Percentiles rank a stretch among this genome's conserved stretches.
phyloP scores from a whole-genome alignment of 108 stramenopile genomes.

The Fragilaria crotonensis region DNA sequence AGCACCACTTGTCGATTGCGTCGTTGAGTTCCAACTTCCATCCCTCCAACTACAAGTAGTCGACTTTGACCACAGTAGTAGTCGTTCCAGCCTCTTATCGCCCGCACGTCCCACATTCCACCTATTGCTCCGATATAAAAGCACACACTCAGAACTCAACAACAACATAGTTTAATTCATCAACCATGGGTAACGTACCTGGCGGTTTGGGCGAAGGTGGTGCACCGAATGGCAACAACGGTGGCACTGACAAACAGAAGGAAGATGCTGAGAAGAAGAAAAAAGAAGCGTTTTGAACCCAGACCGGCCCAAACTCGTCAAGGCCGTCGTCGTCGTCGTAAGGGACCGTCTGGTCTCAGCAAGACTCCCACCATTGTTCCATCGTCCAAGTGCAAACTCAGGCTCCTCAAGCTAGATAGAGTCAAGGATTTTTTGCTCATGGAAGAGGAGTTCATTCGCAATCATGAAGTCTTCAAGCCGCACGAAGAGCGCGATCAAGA shows the following conservation, averaged over 20 bases:
- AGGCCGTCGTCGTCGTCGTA: constrained; percentile 87
- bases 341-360: constrained; percentile 81
- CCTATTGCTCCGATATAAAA: no score
- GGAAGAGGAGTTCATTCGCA: constrained; percentile 98
- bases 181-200: no score
- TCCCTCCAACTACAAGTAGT: no score
- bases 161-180: no score
- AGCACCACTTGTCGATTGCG: no score
- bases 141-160: no score
- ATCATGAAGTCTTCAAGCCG: constrained; percentile 98
- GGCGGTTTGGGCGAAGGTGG: no score
- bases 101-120: no score
- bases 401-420: constrained; percentile 94
- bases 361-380: constrained; percentile 87
- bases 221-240: constrained; percentile 40
- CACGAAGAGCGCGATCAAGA: constrained; percentile 95
- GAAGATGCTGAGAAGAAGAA: constrained; percentile 78
- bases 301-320: constrained; percentile 60
- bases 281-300: constrained; percentile 96
- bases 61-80: no score
- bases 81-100: no score
- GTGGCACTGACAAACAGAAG: constrained; percentile 48
- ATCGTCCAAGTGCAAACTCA: constrained; percentile 94
- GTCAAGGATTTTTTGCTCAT: constrained; percentile 98
- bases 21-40: no score